Evolutionary conservation across 148 eudicot species (phyloP), one percentile per base, ranked within the genome.

Genomic region (Camellia lanceoleosa): DNA sequence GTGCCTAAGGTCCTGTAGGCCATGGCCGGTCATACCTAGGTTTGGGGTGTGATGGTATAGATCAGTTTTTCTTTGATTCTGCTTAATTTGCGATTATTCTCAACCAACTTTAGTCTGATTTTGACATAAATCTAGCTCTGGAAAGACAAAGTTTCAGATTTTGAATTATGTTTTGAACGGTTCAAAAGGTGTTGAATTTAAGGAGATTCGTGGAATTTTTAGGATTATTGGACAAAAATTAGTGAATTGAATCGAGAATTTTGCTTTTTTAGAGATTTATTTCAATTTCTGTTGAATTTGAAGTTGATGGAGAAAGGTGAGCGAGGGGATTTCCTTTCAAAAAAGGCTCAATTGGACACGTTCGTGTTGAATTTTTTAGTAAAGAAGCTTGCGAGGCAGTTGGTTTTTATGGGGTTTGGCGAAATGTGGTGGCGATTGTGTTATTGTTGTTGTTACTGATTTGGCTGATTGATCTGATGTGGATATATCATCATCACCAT

Each of bases 301-400:
- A 47, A 55, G 62, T 73, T 76, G 79, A 88, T 89, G 97, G 94
- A 92, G 87, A 81, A 87, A 76, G 79, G 80, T 47, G 89, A 84
- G 71, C 89, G 85, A 74, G 88, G 83, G 56, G 90, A 87, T 78
- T 78, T 86, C 77, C 84, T 80, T 87, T 89, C 84, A 15, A 80
- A 72, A 61, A 80, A 77, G 83, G 76, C 72, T 44, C 85, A 83
- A 60, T 71, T 80, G 58, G 83, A 68, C 72, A 60, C 85, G 44
- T 11, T 30, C 30, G 30, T 30, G 30, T 30, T 30, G 30, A 30
- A 30, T 30, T 30, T 30, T 30, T 30, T 91, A 67, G 89, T 86
- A 60, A 90, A 87, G 89, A 90, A 86, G 88, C 91, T 88, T 46
- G 92, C 89, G 8, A 84, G 97, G 81, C 97, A 92, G 87, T 90